A percentile compares a stretch with the other conserved stretches of the same genome.
Evolutionary conservation across 164 flowering plant species (phyloP).

Genomic region (Vitis rotundifolia): DNA sequence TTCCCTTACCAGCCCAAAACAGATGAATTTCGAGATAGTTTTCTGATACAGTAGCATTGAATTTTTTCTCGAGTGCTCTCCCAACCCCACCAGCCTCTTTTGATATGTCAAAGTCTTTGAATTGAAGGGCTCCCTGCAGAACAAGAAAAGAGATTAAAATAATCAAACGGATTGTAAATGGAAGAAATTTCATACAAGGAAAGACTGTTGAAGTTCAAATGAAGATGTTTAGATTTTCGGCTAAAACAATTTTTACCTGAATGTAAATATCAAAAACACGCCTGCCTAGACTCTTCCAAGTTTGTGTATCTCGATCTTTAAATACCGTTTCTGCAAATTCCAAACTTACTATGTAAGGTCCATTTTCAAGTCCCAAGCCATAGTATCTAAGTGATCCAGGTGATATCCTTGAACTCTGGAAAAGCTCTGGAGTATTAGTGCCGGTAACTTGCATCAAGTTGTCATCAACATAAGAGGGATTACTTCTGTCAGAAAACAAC

Average conservation of each 20-base stretch:
- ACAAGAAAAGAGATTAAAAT: neutral
- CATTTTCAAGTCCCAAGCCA: constrained; percentile 35
- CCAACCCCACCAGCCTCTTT: neutral
- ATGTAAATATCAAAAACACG: constrained; percentile 30
- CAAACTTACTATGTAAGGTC: constrained; percentile 22
- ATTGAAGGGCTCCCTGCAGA: neutral
- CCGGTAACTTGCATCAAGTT: neutral
- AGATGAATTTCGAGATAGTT: constrained; percentile 11
- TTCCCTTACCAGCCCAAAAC: too few relatives aligned
- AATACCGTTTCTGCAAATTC: constrained; percentile 29
- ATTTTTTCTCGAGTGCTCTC: neutral
- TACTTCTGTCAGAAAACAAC: constrained; percentile 4
- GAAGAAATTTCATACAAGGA: too few relatives aligned
- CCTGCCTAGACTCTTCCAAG: constrained; percentile 32
- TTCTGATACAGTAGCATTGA: neutral
- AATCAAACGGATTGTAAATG: neutral
- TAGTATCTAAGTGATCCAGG: constrained; percentile 35
- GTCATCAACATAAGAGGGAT: neutral
- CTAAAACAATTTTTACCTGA: constrained; percentile 15
- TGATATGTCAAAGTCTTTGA: neutral
- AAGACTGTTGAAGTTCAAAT: too few relatives aligned
- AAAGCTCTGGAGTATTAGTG: constrained; percentile 19
- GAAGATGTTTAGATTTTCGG: too few relatives aligned
- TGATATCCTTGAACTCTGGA: constrained; percentile 25
- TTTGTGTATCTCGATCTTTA: constrained; percentile 8